These are phyloP conservation scores for Aureobasidium sp. DNA, from an alignment of 2,329 filamentous ascomycete genomes.

Conservation along the genomic window DNA sequence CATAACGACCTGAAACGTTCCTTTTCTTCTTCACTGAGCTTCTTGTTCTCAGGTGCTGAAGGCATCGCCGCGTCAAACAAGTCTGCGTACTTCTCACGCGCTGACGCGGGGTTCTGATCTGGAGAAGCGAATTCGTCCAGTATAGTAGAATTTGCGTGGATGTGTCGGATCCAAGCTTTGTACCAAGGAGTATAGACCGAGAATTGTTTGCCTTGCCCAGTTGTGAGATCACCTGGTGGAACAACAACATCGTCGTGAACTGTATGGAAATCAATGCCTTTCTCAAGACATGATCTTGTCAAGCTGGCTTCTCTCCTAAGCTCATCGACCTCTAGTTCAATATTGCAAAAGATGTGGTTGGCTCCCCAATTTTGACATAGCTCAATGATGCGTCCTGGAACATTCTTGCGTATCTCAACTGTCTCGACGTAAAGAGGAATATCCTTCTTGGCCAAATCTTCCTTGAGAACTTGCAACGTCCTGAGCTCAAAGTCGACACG, in stretches of 20 bases:
- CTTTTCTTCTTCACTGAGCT: slow-evolving; percentile 50
- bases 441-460: slow-evolving; percentile 59
- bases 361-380: slow-evolving; percentile 62
- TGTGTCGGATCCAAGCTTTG: slow-evolving; percentile 62
- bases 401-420: slow-evolving; percentile 53
- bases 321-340: slow-evolving; percentile 91
- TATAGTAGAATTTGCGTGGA: slow-evolving; percentile 61
- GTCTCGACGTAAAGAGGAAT: slow-evolving; percentile 74
- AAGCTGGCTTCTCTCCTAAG: slow-evolving; percentile 65
- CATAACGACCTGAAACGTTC: slow-evolving; percentile 52
- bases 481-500: slow-evolving; percentile 77
- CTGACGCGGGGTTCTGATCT: slow-evolving; percentile 47
- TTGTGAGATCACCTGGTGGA: slow-evolving; percentile 58
- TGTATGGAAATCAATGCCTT: slow-evolving; percentile 60
- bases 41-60: slow-evolving; percentile 54
- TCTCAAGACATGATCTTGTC: slow-evolving; percentile 51
- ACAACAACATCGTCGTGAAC: slow-evolving; percentile 80
- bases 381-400: slow-evolving; percentile 54
- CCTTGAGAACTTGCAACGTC: slow-evolving; percentile 55
- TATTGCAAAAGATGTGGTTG: slow-evolving; percentile 69
- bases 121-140: slow-evolving; percentile 55
- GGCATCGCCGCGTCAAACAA: slow-evolving; percentile 71
- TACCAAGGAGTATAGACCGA: slow-evolving; percentile 82
- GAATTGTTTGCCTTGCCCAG: slow-evolving; percentile 67
- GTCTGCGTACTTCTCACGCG: slow-evolving; percentile 62